These are phyloP conservation scores for Trichomonas vaginalis DNA, from an alignment of 208 protist species.

Conservation along the genomic window DNA sequence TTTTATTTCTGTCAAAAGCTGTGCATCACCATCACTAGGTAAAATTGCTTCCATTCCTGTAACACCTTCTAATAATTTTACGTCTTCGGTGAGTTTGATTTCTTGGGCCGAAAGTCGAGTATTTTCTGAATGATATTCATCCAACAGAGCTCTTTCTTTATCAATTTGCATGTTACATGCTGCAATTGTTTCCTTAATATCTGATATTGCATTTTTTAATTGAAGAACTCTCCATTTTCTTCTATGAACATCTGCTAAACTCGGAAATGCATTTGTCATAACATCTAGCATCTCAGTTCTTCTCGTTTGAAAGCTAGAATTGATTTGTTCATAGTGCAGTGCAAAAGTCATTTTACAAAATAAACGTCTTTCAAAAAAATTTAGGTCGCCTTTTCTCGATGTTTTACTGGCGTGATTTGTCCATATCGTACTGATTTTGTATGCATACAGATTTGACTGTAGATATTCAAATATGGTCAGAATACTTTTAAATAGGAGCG, in stretches of 20 bases:
- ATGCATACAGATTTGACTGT: too few relatives aligned
- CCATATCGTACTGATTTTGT: too few relatives aligned
- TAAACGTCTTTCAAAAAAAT: too few relatives aligned
- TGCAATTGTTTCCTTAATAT: not conserved
- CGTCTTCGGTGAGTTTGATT: not conserved
- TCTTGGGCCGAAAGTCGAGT: not conserved
- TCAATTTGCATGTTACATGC: not conserved
- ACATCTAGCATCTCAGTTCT: too few relatives aligned
- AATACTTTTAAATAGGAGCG: too few relatives aligned
- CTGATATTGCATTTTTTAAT: not conserved
- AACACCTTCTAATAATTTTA: not conserved
- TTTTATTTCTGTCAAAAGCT: not conserved
- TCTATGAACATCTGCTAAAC: not conserved
- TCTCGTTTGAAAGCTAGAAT: too few relatives aligned
- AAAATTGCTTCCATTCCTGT: not conserved
- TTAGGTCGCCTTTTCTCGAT: too few relatives aligned
- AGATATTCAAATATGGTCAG: too few relatives aligned
- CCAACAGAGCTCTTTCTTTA: not conserved
- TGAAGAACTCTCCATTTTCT: constrained; percentile 7
- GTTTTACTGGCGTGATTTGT: too few relatives aligned
- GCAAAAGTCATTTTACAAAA: too few relatives aligned
- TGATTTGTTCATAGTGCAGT: too few relatives aligned
- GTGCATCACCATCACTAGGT: not conserved
- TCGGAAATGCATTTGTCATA: not conserved
- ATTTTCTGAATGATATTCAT: not conserved